Evolutionary conservation across 108 stramenopile genomes (phyloP).

Genomic region (Aurantiochytrium sp.): DNA sequence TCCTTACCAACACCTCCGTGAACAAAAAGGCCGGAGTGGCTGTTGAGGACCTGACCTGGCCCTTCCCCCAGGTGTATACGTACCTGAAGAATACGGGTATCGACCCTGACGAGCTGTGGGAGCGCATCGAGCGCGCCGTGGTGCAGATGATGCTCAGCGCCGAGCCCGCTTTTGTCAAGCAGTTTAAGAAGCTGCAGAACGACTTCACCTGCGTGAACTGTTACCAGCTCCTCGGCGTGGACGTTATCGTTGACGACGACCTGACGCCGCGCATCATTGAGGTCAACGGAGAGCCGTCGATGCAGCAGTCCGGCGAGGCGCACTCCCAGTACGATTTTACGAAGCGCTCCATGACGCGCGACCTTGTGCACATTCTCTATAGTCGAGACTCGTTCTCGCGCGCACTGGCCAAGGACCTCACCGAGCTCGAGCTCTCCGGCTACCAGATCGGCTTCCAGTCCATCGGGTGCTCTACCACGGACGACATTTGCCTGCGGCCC

Average conservation of each 20-base stretch:
- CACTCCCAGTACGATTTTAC: slow-evolving; percentile 21
- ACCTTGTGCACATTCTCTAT: slow-evolving; percentile 6
- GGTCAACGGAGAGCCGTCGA: slow-evolving; percentile 28
- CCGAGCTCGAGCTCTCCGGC: slow-evolving; percentile 27
- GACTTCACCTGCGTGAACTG: slow-evolving; percentile 27
- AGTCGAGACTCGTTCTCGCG: neutral
- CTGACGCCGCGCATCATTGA: slow-evolving; percentile 12
- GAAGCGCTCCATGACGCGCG: neutral
- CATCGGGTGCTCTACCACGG: slow-evolving; percentile 3
- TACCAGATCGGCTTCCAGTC: slow-evolving; percentile 23
- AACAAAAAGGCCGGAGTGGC: slow-evolving; percentile 50
- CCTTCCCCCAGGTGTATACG: slow-evolving; percentile 26
- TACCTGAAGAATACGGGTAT: neutral
- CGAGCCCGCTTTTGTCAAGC: slow-evolving; percentile 24
- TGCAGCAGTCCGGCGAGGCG: slow-evolving; percentile 23
- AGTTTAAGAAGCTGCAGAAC: slow-evolving; percentile 27
- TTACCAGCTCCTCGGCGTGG: slow-evolving; percentile 14
- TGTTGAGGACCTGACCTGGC: slow-evolving; percentile 39
- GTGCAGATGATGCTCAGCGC: slow-evolving; percentile 1
- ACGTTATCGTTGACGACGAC: slow-evolving; percentile 28
- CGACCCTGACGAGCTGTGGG: slow-evolving; percentile 26
- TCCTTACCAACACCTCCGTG: slow-evolving; percentile 77
- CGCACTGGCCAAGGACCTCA: slow-evolving; percentile 12
- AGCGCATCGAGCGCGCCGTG: slow-evolving; percentile 17
- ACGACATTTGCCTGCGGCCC: slow-evolving; percentile 17